Conservation (phyloP, 306 rosid species). For the Phaseolus lunatus region DNA sequence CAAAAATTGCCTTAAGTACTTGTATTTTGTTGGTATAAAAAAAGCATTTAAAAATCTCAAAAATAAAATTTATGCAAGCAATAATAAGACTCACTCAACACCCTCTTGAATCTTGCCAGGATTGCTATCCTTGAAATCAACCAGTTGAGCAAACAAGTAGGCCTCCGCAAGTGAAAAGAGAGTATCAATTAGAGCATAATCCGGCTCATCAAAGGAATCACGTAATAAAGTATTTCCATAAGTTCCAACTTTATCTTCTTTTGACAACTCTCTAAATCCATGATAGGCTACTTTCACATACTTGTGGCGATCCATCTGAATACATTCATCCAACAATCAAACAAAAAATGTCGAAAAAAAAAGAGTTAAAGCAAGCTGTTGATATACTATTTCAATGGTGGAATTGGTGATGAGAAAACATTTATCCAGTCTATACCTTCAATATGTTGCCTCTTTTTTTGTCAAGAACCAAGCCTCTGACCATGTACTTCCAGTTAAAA, state of each 20-base stretch:
- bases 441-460: constrained; percentile 96
- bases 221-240: constrained; percentile 89
- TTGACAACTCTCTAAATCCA: constrained; percentile 89
- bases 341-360: constrained; percentile 1
- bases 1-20: not conserved
- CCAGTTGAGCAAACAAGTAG: constrained; percentile 94
- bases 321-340: constrained; percentile 43
- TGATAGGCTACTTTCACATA: constrained; percentile 98
- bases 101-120: constrained; percentile 66
- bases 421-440: constrained; percentile 64
- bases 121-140: constrained; percentile 76
- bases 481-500: constrained; percentile 96
- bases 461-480: constrained; percentile 98
- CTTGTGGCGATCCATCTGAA: constrained; percentile 99
- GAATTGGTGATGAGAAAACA: constrained; percentile 34
- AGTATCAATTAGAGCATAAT: constrained; percentile 92
- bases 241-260: constrained; percentile 90
- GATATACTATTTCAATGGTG: not conserved
- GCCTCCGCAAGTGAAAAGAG: constrained; percentile 97
- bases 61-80: constrained; percentile 24
- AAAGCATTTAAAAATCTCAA: constrained; percentile 4
- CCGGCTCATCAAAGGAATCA: constrained; percentile 95
- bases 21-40: constrained; percentile 14
- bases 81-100: constrained; percentile 67
- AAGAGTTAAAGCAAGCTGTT: constrained; percentile 15